Evolutionary conservation across 495 filamentous ascomycete species (phyloP).

Genomic region (Geopyxis carbonaria): DNA sequence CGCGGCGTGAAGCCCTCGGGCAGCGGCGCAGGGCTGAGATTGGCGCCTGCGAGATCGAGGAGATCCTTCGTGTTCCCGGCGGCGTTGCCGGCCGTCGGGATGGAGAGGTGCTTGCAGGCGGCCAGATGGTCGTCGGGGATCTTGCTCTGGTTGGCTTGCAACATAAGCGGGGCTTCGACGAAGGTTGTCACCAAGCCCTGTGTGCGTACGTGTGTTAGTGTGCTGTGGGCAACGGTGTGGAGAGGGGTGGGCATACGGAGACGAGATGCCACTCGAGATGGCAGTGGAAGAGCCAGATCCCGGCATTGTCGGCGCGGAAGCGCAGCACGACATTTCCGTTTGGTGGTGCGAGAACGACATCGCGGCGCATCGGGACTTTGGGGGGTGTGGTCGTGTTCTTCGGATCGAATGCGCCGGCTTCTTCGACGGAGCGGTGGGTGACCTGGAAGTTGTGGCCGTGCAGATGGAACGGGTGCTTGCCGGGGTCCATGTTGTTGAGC

Average conservation of each 20-base stretch:
- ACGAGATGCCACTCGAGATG: constrained; percentile 12
- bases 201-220: too few species aligned
- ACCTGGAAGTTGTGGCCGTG: constrained; percentile 78
- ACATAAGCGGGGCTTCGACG: constrained; percentile 39
- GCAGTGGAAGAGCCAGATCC: constrained; percentile 53
- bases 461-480: constrained; percentile 71
- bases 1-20: constrained; percentile 54
- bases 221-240: constrained; percentile 26
- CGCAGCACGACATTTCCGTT: constrained; percentile 43
- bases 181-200: constrained; percentile 43
- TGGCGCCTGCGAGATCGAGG: constrained; percentile 48
- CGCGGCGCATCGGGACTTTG: constrained; percentile 35
- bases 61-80: constrained; percentile 50
- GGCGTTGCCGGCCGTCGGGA: constrained; percentile 50
- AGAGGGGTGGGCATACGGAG: background rate
- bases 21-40: constrained; percentile 36
- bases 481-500: constrained; percentile 59
- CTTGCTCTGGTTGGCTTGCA: constrained; percentile 39
- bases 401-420: constrained; percentile 36
- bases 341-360: constrained; percentile 32
- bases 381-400: constrained; percentile 29
- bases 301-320: constrained; percentile 57
- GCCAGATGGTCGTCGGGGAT: constrained; percentile 48
- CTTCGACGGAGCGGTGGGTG: constrained; percentile 32
- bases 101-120: constrained; percentile 36